Evolutionary conservation across 306 rosid genomes (phyloP).

Genomic region (Potentilla sterilis): DNA sequence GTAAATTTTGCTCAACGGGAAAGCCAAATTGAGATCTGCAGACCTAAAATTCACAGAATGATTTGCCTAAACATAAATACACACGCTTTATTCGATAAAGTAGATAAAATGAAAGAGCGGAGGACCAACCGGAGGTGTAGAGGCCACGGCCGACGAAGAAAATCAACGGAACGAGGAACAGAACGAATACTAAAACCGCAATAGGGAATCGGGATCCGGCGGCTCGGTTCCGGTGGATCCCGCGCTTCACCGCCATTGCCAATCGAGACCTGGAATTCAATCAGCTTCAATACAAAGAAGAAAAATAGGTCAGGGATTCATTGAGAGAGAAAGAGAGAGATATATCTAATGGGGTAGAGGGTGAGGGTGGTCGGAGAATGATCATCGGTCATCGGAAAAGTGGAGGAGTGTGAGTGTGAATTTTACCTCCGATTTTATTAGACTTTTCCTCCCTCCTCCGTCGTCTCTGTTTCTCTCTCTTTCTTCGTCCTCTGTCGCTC

Average conservation of each 20-base stretch:
- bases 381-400: slow-evolving; percentile 7
- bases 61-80: background rate
- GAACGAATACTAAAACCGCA: slow-evolving; percentile 43
- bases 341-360: background rate
- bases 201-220: slow-evolving; percentile 52
- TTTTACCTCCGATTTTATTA: background rate
- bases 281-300: background rate
- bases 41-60: background rate
- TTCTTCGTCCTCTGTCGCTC: background rate
- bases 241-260: slow-evolving; percentile 65
- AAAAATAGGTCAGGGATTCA: background rate
- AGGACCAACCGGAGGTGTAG: slow-evolving; percentile 46
- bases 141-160: slow-evolving; percentile 69
- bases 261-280: slow-evolving; percentile 24
- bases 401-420: slow-evolving; percentile 4
- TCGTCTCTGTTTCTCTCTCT: background rate
- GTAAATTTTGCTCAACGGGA: background rate
- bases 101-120: background rate
- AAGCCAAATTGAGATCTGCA: slow-evolving; percentile 16
- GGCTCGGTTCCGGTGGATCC: slow-evolving; percentile 43
- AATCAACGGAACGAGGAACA: slow-evolving; percentile 51
- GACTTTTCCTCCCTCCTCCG: background rate
- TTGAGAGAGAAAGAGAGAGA: background rate
- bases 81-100: background rate
- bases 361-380: background rate